Evolutionary conservation across 495 filamentous ascomycete species (phyloP), one percentile per base, ranked within the genome.

Genomic region (Penicillium roqueforti): DNA sequence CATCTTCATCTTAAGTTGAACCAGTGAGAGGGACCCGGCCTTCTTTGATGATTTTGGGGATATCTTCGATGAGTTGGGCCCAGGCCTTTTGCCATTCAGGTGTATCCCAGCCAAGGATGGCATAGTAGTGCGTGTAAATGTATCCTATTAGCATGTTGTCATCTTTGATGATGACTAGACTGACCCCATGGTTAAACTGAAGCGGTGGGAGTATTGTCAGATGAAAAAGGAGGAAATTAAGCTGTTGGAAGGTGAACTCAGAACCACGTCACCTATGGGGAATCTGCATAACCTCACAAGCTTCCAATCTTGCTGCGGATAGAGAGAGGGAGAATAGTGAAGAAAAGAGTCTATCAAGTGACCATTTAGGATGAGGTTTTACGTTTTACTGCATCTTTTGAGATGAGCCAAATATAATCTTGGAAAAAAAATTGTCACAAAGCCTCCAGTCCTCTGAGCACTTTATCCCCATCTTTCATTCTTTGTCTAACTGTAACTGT

Each of bases 121-220:
- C 4, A n/a, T 45, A 63, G 42, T 55, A 55, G 47, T 63, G 60
- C 2, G 60, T 57, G 57, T 63, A 55, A 16, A 42, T 56, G 7
- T 44, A 1, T n/a, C 3, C 3, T 23, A 4, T 41, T 18, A 45
- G 40, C 11, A 6, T 53, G n/a, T 26, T 7, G 13, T 3, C 3
- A 16, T n/a, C 8, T 18, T 11, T 20, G 5, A n/a, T 43, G 10
- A 26, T 29, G 2, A 7, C 1, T 22, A 3, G 19, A 25, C 44
- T 7, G 4, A 47, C 44, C 29, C 44, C 44, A 47, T 47, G 26
- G 9, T 5, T 26, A 13, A 43, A 28, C 23, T 23, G 29, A 23
- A n/a, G 44, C 20, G 8, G 28, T 16, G 18, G 6, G 28, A 13
- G 28, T 31, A 10, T 31, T 11, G 13, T 6, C 1, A 7, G 32